Evolutionary conservation across 2,329 filamentous ascomycete genomes (phyloP), one percentile per base, ranked within the genome.

Genomic region (Beauveria sp.): DNA sequence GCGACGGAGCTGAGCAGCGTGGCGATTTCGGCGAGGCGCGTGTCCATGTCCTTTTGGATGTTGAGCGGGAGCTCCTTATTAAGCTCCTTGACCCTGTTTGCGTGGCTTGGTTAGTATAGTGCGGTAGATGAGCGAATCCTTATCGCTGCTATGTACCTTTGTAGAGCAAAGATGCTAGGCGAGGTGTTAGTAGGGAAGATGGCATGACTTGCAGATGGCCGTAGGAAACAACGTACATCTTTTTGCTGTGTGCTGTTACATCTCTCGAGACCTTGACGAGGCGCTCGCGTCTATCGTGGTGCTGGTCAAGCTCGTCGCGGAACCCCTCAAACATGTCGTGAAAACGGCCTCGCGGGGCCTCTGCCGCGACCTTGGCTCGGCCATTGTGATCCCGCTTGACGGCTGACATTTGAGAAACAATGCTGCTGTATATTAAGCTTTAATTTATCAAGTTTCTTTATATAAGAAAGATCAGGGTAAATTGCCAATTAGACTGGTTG

Each of bases 201-300:
- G 28, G 9, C 22, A 30, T 1, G 3, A 5, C 34, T 3, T 34
- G n/a, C 9, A 20, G 12, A 1, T 3, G 18, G 14, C 3, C 2
- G 18, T 50, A 81, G 77, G 75, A 96, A n/a, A 3, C 3, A 22
- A 53, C 81, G 77, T 75, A 96, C 92, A 98, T 96, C 78, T 98
- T 99, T 81, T 99, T 99, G 75, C 91, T 96, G 59, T 92, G 80
- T 0, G 91, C 92, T 7, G 95, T 99, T 62, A 99, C 90, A 73
- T 99, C 95, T 64, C 93, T 82, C 9, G 91, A 96, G 2, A 87
- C 88, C 78, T 98, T 99, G 70, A 96, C 90, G 67, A 96, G 86
- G 58, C 89, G 85, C 77, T 97, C 93, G 61, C 92, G 84, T 18
- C 95, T 87, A 75, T 98, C 95, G 74, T 99, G 91, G 72, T 98